phyloP scores from a whole-genome alignment of 768 basidiomycete species.

The Mrakia hoshinonis region DNA sequence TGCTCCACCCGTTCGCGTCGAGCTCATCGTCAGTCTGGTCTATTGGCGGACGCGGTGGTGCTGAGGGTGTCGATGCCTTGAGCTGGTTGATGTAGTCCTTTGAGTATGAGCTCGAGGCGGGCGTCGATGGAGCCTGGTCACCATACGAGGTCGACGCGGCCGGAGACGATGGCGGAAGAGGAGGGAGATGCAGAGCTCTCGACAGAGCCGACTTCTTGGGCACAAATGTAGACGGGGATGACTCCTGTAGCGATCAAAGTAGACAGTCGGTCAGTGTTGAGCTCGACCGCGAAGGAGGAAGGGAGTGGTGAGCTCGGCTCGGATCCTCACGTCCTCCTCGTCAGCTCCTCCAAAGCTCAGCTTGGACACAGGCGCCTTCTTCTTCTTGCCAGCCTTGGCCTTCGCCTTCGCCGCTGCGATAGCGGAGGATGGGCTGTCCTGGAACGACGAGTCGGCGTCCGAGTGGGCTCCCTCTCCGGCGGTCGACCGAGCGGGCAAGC shows the following conservation, averaged over 20 bases:
- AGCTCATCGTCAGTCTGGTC: conserved; percentile 30
- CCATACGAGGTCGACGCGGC: conserved; percentile 5
- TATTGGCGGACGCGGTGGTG: conserved; percentile 21
- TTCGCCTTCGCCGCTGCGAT: conserved; percentile 23
- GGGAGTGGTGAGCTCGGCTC: neutral
- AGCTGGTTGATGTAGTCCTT: conserved; percentile 65
- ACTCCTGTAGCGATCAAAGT: conserved; percentile 5
- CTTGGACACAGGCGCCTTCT: conserved; percentile 16
- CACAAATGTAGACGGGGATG: conserved; percentile 14
- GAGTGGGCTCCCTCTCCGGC: neutral
- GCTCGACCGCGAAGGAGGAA: neutral
- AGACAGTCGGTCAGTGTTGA: neutral
- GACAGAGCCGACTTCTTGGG: conserved; percentile 30
- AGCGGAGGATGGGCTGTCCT: conserved; percentile 23
- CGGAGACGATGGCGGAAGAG: conserved; percentile 9
- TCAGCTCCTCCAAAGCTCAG: conserved; percentile 29
- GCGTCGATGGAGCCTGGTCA: neutral
- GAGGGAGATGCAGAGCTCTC: conserved; percentile 16
- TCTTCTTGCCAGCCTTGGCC: conserved; percentile 12
- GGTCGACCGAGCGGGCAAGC: neutral
- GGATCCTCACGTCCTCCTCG: conserved; percentile 20
- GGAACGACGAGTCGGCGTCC: conserved; percentile 1
- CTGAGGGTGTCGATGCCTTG: conserved; percentile 58
- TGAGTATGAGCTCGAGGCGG: conserved; percentile 47
- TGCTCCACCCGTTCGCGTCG: conserved; percentile 30